Evolutionary conservation across 345 rosid genomes (phyloP).

Genomic region (Cardamine resedifolia): DNA sequence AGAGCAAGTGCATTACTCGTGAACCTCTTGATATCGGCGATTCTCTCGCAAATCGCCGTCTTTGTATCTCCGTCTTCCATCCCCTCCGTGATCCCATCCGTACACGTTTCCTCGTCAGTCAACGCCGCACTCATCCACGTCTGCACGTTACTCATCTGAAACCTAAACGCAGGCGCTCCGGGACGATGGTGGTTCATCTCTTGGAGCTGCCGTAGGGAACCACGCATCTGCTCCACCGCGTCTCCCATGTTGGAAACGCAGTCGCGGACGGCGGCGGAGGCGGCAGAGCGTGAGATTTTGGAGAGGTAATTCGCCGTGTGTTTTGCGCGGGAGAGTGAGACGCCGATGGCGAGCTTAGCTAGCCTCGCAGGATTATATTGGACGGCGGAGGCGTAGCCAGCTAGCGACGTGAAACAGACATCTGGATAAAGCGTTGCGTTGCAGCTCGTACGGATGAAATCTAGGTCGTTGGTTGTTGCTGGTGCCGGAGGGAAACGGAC

Average conservation of each 20-base stretch:
- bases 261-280: conserved; percentile 70
- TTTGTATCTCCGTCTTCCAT: conserved; percentile 52
- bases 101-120: conserved; percentile 83
- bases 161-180: conserved; percentile 52
- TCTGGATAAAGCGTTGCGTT: conserved; percentile 75
- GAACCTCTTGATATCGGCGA: conserved; percentile 54
- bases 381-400: conserved; percentile 56
- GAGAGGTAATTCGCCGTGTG: conserved; percentile 50
- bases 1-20: conserved; percentile 84
- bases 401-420: conserved; percentile 66
- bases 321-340: conserved; percentile 58
- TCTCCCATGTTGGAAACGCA: conserved; percentile 82
- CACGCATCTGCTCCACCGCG: conserved; percentile 78
- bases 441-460: conserved; percentile 82
- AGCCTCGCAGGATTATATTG: conserved; percentile 57
- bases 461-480: conserved; percentile 38
- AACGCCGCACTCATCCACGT: conserved; percentile 96
- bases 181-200: conserved; percentile 42
- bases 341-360: conserved; percentile 60
- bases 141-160: conserved; percentile 79
- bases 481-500: conserved; percentile 13
- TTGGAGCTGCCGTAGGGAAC: conserved; percentile 71
- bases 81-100: conserved; percentile 70
- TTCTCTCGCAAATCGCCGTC: conserved; percentile 45
- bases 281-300: conserved; percentile 58